These are phyloP conservation scores for Auricularia sp. DNA, from an alignment of 768 basidiomycete genomes.

Conservation along the genomic window DNA sequence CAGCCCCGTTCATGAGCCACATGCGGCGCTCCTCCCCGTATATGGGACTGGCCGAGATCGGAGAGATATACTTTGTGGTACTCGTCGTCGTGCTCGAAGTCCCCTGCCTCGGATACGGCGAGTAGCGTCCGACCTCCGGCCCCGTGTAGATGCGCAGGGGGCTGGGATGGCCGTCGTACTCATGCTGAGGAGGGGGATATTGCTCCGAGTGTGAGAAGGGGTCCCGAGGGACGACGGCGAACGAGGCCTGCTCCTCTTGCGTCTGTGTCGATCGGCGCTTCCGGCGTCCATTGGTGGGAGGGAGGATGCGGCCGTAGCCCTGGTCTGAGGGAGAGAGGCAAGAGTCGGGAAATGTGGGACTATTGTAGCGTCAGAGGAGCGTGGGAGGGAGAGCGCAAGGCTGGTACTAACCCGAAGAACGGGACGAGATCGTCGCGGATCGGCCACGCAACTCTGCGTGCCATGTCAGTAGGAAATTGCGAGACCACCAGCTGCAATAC, in stretches of 20 bases:
- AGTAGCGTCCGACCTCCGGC: not conserved
- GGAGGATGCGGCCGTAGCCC: constrained; percentile 75
- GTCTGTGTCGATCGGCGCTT: constrained; percentile 5
- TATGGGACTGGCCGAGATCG: not conserved
- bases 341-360: constrained; percentile 73
- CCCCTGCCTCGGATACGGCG: not conserved
- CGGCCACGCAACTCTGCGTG: constrained; percentile 71
- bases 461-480: constrained; percentile 6
- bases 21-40: not conserved
- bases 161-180: not conserved
- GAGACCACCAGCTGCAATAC: constrained; percentile 26
- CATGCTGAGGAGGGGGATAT: not conserved
- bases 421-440: constrained; percentile 80
- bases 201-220: not conserved
- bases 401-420: constrained; percentile 62
- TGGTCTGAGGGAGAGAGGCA: constrained; percentile 80
- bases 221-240: not conserved
- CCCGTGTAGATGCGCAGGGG: not conserved
- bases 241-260: not conserved
- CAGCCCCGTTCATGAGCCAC: not conserved
- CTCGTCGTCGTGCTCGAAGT: not conserved
- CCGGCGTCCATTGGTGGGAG: constrained; percentile 20
- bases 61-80: not conserved
- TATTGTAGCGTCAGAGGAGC: constrained; percentile 24
- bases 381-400: not conserved